phyloP scores from a whole-genome alignment of 139 green algal genomes.

The Chlamydomonas applanata region DNA sequence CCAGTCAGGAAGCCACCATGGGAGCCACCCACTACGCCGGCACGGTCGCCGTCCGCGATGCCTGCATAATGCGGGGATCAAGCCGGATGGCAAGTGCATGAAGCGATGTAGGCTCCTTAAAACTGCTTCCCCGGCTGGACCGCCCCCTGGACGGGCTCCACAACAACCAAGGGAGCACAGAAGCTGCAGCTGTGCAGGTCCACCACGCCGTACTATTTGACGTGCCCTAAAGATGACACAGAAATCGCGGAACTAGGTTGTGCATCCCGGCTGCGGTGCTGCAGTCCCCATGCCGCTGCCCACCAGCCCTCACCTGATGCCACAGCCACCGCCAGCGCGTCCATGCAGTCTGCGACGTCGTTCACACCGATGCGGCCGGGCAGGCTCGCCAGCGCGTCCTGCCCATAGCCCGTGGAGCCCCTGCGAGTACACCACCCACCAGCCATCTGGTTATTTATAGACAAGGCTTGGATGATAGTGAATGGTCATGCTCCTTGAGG shows the following conservation, averaged over 20 bases:
- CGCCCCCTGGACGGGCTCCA: too few species aligned
- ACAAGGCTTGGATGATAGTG: too few species aligned
- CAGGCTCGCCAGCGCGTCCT: conserved; percentile 75
- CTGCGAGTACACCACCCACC: too few species aligned
- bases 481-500: too few species aligned
- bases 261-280: too few species aligned
- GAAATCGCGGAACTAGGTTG: neutral
- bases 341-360: conserved; percentile 90
- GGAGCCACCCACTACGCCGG: conserved; percentile 79
- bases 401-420: conserved; percentile 78
- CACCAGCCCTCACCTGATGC: conserved; percentile 44
- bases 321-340: conserved; percentile 59
- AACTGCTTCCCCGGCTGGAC: too few species aligned
- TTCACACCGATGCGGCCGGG: conserved; percentile 69
- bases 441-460: too few species aligned
- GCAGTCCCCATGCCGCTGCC: neutral
- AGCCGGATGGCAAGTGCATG: too few species aligned
- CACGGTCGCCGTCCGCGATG: conserved; percentile 47
- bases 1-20: conserved; percentile 90
- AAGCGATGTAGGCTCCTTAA: too few species aligned
- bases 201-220: too few species aligned
- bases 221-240: neutral
- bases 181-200: neutral
- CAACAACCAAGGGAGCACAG: too few species aligned
- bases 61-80: conserved; percentile 38